A percentile compares a stretch with the other conserved stretches of the same genome.
Conservation (phyloP, 2,329 filamentous ascomycete genomes). For the Colletotrichum salicis region DNA sequence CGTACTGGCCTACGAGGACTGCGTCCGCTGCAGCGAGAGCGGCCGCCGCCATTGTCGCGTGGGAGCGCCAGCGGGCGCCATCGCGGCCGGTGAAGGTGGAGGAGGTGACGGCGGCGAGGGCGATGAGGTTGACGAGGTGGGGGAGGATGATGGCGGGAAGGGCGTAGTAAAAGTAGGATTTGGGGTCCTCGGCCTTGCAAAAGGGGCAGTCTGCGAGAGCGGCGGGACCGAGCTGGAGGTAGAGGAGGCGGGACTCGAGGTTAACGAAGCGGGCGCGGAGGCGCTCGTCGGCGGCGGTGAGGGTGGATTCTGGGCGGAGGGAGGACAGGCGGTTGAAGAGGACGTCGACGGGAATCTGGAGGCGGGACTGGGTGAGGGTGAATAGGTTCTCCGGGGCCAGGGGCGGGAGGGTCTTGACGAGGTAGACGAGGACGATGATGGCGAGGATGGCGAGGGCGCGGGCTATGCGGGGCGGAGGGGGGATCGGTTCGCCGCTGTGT, state of each 20-base stretch:
- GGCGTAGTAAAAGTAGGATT: slow-evolving; percentile 82
- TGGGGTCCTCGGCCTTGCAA: slow-evolving; percentile 76
- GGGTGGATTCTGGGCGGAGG: slow-evolving; percentile 57
- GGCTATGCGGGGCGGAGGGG: slow-evolving; percentile 66
- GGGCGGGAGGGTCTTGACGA: slow-evolving; percentile 71
- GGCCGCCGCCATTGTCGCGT: slow-evolving; percentile 72
- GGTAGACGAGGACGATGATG: slow-evolving; percentile 54
- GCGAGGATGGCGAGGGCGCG: slow-evolving; percentile 71
- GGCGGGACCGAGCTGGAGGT: slow-evolving; percentile 83
- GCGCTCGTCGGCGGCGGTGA: slow-evolving; percentile 70
- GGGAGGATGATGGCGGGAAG: slow-evolving; percentile 77
- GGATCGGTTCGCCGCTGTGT: slow-evolving; percentile 59
- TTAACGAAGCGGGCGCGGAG: slow-evolving; percentile 77
- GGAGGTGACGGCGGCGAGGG: slow-evolving; percentile 80
- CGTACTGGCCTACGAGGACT: slow-evolving; percentile 73
- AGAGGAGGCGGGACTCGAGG: slow-evolving; percentile 79
- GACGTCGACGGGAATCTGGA: slow-evolving; percentile 86
- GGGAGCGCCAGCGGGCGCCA: slow-evolving; percentile 74
- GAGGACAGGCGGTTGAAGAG: slow-evolving; percentile 80
- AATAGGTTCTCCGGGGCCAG: slow-evolving; percentile 87
- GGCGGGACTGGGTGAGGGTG: slow-evolving; percentile 77
- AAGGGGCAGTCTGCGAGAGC: slow-evolving; percentile 82
- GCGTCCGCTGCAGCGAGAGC: slow-evolving; percentile 71
- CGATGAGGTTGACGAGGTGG: slow-evolving; percentile 82
- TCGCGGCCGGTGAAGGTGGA: slow-evolving; percentile 70